These are phyloP conservation scores for Babesia bigemina DNA, from an alignment of 169 alveolate genomes.

Conservation along the genomic window DNA sequence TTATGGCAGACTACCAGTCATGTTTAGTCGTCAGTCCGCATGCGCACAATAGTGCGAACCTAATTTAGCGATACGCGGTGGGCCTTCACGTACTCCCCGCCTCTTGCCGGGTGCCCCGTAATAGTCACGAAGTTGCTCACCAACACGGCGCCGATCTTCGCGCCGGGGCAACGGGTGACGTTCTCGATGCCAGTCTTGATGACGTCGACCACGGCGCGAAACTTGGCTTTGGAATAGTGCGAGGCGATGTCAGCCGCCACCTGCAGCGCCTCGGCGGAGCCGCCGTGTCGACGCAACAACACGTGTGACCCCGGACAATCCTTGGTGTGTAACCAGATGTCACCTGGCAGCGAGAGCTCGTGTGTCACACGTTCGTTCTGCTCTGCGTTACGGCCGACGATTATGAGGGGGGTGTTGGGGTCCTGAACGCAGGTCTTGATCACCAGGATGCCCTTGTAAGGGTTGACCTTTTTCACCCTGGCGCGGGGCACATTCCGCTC, in stretches of 20 bases:
- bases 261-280: slow-evolving; percentile 69
- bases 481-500: slow-evolving; percentile 60
- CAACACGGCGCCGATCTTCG: slow-evolving; percentile 75
- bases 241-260: slow-evolving; percentile 81
- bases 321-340: slow-evolving; percentile 77
- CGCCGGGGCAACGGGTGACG: slow-evolving; percentile 59
- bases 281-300: slow-evolving; percentile 63
- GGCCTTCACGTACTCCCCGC: slow-evolving; percentile 45
- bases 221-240: slow-evolving; percentile 70
- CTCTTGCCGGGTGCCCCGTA: slow-evolving; percentile 61
- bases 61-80: slow-evolving; percentile 30
- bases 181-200: slow-evolving; percentile 70
- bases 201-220: slow-evolving; percentile 52
- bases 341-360: slow-evolving; percentile 68
- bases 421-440: slow-evolving; percentile 65
- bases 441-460: slow-evolving; percentile 69
- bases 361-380: slow-evolving; percentile 78
- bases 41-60: too few species aligned
- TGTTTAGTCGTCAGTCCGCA: too few species aligned
- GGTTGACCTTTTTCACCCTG: slow-evolving; percentile 60
- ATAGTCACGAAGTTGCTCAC: slow-evolving; percentile 62
- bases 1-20: too few species aligned
- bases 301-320: slow-evolving; percentile 80
- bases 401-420: slow-evolving; percentile 72
- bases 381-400: slow-evolving; percentile 75